These are phyloP conservation scores for Picocystis salinarum DNA, from an alignment of 139 green algal genomes.

Conservation along the genomic window DNA sequence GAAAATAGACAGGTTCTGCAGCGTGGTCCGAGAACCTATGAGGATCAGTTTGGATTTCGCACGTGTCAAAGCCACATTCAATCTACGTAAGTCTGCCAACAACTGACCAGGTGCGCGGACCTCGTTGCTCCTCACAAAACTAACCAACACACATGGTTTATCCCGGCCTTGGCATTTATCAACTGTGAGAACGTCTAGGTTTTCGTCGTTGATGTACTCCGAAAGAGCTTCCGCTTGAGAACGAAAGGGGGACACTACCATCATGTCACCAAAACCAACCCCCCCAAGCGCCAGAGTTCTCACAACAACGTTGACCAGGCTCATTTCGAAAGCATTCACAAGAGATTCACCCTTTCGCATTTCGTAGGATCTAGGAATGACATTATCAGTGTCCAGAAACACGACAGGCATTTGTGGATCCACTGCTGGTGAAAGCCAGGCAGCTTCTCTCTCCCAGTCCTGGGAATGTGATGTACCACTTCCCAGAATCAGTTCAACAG, in stretches of 20 bases:
- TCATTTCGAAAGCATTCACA: conserved; percentile 41
- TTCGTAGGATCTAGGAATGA: not conserved
- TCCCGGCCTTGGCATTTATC: conserved; percentile 15
- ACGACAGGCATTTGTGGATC: conserved; percentile 35
- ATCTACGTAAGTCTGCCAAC: conserved; percentile 59
- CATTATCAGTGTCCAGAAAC: conserved; percentile 59
- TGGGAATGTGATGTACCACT: not conserved
- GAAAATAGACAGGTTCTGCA: no score
- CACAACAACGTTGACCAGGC: conserved; percentile 27
- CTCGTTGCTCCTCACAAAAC: conserved; percentile 14
- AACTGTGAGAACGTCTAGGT: conserved; percentile 13
- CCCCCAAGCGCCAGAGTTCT: conserved; percentile 25
- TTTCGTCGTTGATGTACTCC: conserved; percentile 10
- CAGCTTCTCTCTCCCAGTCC: not conserved
- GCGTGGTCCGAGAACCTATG: no score
- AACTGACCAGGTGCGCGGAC: conserved; percentile 24
- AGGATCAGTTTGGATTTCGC: conserved; percentile 50
- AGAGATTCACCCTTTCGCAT: conserved; percentile 13
- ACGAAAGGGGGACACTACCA: conserved; percentile 66
- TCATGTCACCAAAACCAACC: conserved; percentile 25
- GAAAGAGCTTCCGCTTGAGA: conserved; percentile 29
- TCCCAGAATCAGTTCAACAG: not conserved
- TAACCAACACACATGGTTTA: conserved; percentile 15
- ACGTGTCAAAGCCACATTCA: conserved; percentile 87
- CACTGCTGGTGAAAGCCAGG: conserved; percentile 18